Conservation (phyloP, 225 moss, liverwort and hornwort species). For the Bryum argenteum region DNA sequence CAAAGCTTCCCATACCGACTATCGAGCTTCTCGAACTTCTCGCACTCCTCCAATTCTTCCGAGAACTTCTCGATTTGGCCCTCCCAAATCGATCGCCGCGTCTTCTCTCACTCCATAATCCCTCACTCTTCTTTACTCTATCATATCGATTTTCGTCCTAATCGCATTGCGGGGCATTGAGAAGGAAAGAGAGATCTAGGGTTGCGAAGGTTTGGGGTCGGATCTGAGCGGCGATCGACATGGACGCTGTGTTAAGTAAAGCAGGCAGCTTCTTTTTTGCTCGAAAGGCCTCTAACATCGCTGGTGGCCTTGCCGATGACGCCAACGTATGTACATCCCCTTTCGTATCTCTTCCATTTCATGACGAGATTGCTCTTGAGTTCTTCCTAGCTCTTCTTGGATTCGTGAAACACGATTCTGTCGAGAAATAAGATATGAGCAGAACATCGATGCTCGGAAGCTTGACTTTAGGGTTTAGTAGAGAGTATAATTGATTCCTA, state of each 20-base stretch:
- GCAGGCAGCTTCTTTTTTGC: constrained; percentile 63
- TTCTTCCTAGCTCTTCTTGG: not conserved
- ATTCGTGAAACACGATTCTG: not conserved
- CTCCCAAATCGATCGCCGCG: not conserved
- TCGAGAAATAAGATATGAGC: not conserved
- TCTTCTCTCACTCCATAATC: not conserved
- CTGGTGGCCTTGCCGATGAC: constrained; percentile 58
- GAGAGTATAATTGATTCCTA: not conserved
- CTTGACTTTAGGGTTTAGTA: constrained; percentile 8
- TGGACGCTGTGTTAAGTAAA: constrained; percentile 53
- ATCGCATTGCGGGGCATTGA: not conserved
- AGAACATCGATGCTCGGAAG: not conserved
- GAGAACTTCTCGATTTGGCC: not conserved
- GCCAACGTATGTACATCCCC: constrained; percentile 40
- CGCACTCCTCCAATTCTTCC: not conserved
- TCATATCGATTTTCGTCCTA: not conserved
- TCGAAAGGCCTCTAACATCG: constrained; percentile 50
- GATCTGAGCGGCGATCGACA: constrained; percentile 18
- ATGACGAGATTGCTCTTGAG: not conserved
- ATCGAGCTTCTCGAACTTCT: constrained; percentile 1
- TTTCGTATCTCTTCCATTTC: constrained; percentile 2
- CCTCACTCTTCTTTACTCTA: not conserved
- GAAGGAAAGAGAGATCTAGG: constrained; percentile 13
- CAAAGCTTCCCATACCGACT: constrained; percentile 23
- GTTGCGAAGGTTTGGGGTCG: constrained; percentile 1